Base-by-base conservation (phyloP, 177 flowering plant species). In the Vitis hybrid region DNA sequence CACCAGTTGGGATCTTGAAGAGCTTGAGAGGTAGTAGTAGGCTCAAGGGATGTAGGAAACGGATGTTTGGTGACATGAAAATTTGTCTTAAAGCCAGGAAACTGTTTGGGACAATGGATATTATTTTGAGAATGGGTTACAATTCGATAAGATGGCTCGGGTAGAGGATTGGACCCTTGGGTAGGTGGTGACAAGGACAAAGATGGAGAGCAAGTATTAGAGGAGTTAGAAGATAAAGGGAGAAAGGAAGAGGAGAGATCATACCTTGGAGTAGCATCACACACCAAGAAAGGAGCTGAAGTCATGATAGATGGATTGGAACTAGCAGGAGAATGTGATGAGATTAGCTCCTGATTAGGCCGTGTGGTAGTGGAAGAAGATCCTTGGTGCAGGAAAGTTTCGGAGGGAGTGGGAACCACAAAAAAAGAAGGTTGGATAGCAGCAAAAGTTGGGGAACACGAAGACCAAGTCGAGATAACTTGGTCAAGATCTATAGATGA, bases 101-200 rank as follows among this genome's bases (percentile, higher is more conserved):
- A 31, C 3, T 31, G 5, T 31, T 31, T 31, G 39, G 39, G 39
- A 31, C 39, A 5, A 31, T 31, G 39, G 5, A 31, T 31, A 31
- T 31, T 31, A 31, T 31, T 31, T 31, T 31, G 3, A 31, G 39
- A 31, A 5, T 0, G 5, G 5, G 39, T 31, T 31, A 31, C 5
- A 31, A 7, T 14, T 62, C 64, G 64, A 61, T 61, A 2, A 61
- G 64, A 26, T 61, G 48, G 22, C 64, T 61, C 14, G 48, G 64
- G 64, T 1, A 0, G 48, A 26, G 64, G 33, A 61, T 61, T 61
- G 64, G 64, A 61, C n/a, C 12, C 64, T 61, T 26, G 64, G 48
- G 64, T 61, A 31, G 64, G 64, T 31, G 64, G 64, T 61, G 64
- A 61, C 64, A 61, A 61, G 64, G 64, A 61, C 39, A 61, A 61